Base-by-base conservation (phyloP, 2,329 filamentous ascomycete genomes). In the Blastomyces percursus region DNA sequence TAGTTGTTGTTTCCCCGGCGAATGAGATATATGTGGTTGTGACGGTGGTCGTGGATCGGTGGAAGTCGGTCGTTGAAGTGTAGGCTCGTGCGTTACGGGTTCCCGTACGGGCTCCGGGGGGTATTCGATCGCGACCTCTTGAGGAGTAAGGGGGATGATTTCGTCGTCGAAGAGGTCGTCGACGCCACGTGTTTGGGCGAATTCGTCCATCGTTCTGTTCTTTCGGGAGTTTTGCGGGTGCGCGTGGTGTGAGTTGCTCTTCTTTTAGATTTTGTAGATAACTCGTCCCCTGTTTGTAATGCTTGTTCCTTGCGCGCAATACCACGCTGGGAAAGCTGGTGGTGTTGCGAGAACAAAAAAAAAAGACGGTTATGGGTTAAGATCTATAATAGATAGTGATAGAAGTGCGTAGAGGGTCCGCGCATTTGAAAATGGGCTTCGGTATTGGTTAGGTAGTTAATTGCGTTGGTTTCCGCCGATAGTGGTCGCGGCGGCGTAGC, bases 121-220 rank as follows among this genome's bases (percentile, higher is more conserved):
- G 50, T 62, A 65, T 58, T 65, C 55, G 24, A 60, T 62, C 40
- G 62, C 50, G 21, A 60, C 60, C 52, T 73, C 69, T 21, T 74
- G 71, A 19, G 70, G 67, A 2, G 74, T 66, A 35, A 80, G 71
- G 3, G 79, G 79, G 35, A 79, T 74, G 60, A 80, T 79, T 65
- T 81, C 79, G 66, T 81, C 79, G 65, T 80, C 78, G 64, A 81
- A 81, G 8, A 81, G 70, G 67, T 80, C 78, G 64, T 81, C 78
- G n/a, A 74, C 76, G 30, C 76, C 78, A 27, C 79, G 75, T 1
- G 79, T 80, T 62, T 81, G 79, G 32, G 79, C 77, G 63, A 80
- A 81, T 67, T 79, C 75, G 62, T 80, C 78, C 71, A 79, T 67
- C 7, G 27, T 42, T 19, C 16, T 42, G 12, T 1, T 19, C 40